Base-by-base conservation (phyloP, 345 rosid genomes). In the Citrus australasica region DNA sequence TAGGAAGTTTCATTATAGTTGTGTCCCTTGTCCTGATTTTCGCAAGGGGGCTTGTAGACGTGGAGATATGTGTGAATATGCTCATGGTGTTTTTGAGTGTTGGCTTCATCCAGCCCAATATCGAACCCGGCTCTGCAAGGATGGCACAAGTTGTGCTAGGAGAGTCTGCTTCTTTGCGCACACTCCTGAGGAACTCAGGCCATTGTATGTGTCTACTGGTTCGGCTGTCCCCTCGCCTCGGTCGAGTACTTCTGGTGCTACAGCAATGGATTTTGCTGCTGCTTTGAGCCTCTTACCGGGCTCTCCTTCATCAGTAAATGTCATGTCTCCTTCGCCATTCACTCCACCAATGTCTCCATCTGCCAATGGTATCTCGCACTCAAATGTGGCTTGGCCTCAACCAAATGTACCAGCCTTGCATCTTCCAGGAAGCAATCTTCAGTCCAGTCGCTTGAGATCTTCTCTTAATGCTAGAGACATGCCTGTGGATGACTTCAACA, bases 61-160 rank as follows among this genome's bases (percentile, higher is more conserved):
- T 1, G 97, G 95, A 66, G 97, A 95, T 76, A 91, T 95, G 94
- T 95, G 99, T 30, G 99, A 95, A 75, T 95, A 92, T 86, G 99
- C 99, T 2, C 99, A 95, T 69, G 99, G 99, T 42, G 98, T 95
- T 75, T 95, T 95, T 77, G 99, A 95, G 74, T 95, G 98, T 78
- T 95, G 99, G 99, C 96, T 95, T 3, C 99, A 95, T 76, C 99
- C 99, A 0, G 99, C 99, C 67, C 99, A 95, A 61, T 95, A 95
- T 62, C 86, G 99, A 66, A 95, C 99, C 6, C 84, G 98, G 17
- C 88, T 95, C 17, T 95, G 99, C 75, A 95, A 95, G 84, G 99
- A 95, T 53, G 97, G 99, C 14, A 92, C 92, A 1, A 82, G 84
- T 35, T 95, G 99, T 82, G 94, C 90, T 1, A 87, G 99, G 27